Evolutionary conservation across 257 asterid species (phyloP), one percentile per base, ranked within the genome.

Genomic region (Fraxinus americana): DNA sequence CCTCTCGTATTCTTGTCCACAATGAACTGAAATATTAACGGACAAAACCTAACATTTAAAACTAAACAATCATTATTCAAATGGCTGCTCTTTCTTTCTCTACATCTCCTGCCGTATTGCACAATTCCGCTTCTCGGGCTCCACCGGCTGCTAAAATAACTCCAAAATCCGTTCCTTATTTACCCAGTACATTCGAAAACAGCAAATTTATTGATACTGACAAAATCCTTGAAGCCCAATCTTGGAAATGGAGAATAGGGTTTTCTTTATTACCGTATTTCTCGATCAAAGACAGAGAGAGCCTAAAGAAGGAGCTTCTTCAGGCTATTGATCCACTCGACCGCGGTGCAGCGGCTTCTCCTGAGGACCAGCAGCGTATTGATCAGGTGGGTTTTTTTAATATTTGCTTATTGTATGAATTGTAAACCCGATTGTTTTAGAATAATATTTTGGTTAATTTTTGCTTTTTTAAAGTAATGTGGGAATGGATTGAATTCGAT

Each of bases 291-390:
- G 79, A 16, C 45, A 32, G 69, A 36, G 85, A 87, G 70, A 81
- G 77, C 63, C 87, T 88, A 4, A 90, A 87, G 83, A 75, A 74
- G 78, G 90, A 85, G 81, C 95, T 90, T 85, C 78, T 90, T 5
- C 85, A 87, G 72, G 88, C 91, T 13, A 85, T 90, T 71, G 82
- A 76, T 75, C 87, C 90, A 2, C 88, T 90, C 17, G 91, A 88
- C 85, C 92, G 95, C 5, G 95, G 95, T 21, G 92, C 88, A 50
- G 86, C 83, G 59, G 91, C 95, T 61, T 84, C 89, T 27, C 77
- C 85, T 9, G 86, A 88, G 71, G 92, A 90, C 43, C 92, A 88
- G 80, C 80, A 61, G 77, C 86, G 75, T 14, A 77, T 88, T 32
- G 90, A 88, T 74, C 81, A 84, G 88, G 91, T 81, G 48, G 73